Base-by-base conservation (phyloP, 345 rosid genomes). In the Punica granatum region DNA sequence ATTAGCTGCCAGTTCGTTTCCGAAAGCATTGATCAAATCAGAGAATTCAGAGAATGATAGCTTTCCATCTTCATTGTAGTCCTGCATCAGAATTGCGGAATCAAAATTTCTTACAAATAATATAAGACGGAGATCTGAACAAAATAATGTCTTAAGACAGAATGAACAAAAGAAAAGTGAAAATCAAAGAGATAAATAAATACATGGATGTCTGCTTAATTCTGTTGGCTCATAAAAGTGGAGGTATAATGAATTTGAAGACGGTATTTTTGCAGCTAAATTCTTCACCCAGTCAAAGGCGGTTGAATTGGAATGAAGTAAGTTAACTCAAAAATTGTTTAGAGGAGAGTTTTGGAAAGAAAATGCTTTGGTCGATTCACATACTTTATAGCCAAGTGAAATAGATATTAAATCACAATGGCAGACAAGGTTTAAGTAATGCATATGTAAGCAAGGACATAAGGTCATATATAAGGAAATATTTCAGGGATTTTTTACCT, bases 21-120 rank as follows among this genome's bases (percentile, higher is more conserved):
- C 98, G 75, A 90, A 93, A 66, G 92, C 97, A 76, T 74, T 69
- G 25, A 93, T 83, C 64, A 93, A 75, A 79, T 84, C 85, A 37
- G 87, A 84, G 74, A 93, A 88, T 81, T 93, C 98, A 0, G 88
- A 74, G 70, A 87, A 80, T 28, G 98, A 87, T 66, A 93, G 96
- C 62, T 73, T 74, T 68, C 98, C 98, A 86, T 93, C 97, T 76
- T 78, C 85, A 78, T 93, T 71, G 70, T 81, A 82, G 76, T 93
- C 97, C 98, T 92, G 82, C 12, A 39, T 69, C 77, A 9, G 67
- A 51, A 2, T 34, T 12, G 56, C 43, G 1, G 44, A 68, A 48
- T 58, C 43, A 39, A 36, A 41, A 68, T 43, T 56, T 11, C 23
- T 53, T 16, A 44, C 16, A 35, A 25, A 31, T 18, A 34, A n/a